phyloP scores from a whole-genome alignment of 2,329 filamentous ascomycete species.

The Botryotinia convoluta region DNA sequence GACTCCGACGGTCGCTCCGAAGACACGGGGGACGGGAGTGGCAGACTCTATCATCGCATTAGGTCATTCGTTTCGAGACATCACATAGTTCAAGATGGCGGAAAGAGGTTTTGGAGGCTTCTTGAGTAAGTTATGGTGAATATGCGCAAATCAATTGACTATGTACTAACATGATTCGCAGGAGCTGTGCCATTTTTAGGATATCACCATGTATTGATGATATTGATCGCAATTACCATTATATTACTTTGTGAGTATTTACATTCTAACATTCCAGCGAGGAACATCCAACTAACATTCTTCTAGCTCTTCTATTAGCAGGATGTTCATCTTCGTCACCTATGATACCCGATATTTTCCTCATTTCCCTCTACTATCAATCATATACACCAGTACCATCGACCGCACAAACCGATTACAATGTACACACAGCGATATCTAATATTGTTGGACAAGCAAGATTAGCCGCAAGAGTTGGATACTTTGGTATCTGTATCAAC shows the following conservation, averaged over 20 bases:
- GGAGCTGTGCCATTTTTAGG: slow-evolving; percentile 68
- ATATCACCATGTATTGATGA: slow-evolving; percentile 91
- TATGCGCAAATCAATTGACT: neutral
- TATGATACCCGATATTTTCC: slow-evolving; percentile 91
- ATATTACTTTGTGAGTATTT: slow-evolving; percentile 81
- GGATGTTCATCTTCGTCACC: slow-evolving; percentile 97
- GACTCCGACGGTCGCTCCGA: slow-evolving; percentile 37
- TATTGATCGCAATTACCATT: slow-evolving; percentile 88
- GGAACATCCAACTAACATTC: slow-evolving; percentile 25
- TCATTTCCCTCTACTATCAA: slow-evolving; percentile 93
- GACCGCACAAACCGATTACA: slow-evolving; percentile 87
- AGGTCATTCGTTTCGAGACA: slow-evolving; percentile 16
- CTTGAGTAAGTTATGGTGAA: slow-evolving; percentile 34
- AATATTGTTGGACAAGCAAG: slow-evolving; percentile 85
- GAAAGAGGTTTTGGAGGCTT: slow-evolving; percentile 34
- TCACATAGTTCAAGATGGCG: slow-evolving; percentile 24
- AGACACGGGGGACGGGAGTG: slow-evolving; percentile 37
- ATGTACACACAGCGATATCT: slow-evolving; percentile 77
- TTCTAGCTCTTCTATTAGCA: slow-evolving; percentile 77
- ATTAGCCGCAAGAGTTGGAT: slow-evolving; percentile 89
- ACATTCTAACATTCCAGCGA: neutral
- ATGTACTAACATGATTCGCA: slow-evolving; percentile 35
- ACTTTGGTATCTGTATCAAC: slow-evolving; percentile 97
- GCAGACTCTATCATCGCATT: slow-evolving; percentile 27
- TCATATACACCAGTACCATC: slow-evolving; percentile 78